Evolutionary conservation across 2,329 filamentous ascomycete species (phyloP).

Genomic region (Ambrosiella beaveri): DNA sequence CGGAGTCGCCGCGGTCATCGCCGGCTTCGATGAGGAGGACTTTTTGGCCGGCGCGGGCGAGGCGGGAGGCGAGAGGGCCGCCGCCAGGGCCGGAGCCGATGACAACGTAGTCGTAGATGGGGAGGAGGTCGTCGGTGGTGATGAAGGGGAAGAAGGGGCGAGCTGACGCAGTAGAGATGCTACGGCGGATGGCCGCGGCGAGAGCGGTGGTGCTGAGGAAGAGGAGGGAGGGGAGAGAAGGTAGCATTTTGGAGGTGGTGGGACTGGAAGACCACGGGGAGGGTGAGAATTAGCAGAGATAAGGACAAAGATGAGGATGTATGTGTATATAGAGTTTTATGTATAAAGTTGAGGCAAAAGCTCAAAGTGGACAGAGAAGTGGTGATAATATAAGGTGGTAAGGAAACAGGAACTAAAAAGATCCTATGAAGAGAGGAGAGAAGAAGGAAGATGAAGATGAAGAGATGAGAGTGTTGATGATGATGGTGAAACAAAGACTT

Average conservation of each 20-base stretch:
- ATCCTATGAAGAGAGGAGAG: neutral
- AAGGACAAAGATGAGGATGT: neutral
- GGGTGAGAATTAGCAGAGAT: constrained; percentile 1
- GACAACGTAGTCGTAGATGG: constrained; percentile 38
- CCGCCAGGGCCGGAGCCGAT: constrained; percentile 41
- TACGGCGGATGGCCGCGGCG: neutral
- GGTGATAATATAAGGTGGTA: neutral
- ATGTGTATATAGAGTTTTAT: neutral
- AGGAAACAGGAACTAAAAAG: neutral
- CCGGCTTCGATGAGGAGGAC: constrained; percentile 43
- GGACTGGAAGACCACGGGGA: neutral
- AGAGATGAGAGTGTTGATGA: neutral
- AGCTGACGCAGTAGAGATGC: neutral
- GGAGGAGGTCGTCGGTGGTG: constrained; percentile 3
- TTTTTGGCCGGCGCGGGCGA: constrained; percentile 37
- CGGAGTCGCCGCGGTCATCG: constrained; percentile 29
- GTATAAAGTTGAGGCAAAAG: neutral
- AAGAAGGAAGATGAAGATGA: neutral
- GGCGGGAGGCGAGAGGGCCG: constrained; percentile 35
- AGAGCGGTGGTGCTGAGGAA: constrained; percentile 5
- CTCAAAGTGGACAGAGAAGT: neutral
- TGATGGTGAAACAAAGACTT: neutral
- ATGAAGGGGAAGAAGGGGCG: constrained; percentile 2
- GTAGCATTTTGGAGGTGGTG: neutral
- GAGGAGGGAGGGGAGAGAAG: neutral